These are phyloP conservation scores for Penicillium herquei DNA, from an alignment of 495 filamentous ascomycete species.

Conservation along the genomic window DNA sequence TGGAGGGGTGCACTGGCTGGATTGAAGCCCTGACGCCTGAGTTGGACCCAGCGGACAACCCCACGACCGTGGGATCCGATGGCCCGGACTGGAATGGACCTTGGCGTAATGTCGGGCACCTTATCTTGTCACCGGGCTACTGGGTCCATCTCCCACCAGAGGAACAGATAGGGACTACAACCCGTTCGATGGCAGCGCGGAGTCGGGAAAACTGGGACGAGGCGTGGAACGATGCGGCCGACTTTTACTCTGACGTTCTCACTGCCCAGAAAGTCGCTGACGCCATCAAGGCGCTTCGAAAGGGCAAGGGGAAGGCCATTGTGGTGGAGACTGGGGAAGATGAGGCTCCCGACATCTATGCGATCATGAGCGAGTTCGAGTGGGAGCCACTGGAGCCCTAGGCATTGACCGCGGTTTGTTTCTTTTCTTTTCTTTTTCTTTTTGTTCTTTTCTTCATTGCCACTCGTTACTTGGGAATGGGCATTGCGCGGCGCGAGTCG, in stretches of 20 bases:
- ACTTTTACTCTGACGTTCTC: conserved; percentile 20
- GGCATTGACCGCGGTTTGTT: too few species aligned
- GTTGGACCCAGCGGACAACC: conserved; percentile 25
- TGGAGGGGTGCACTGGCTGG: conserved; percentile 79
- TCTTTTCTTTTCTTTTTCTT: too few species aligned
- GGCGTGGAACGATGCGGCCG: conserved; percentile 21
- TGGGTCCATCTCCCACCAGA: background rate
- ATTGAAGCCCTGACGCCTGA: conserved; percentile 55
- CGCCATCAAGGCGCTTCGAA: conserved; percentile 27
- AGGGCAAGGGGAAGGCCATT: conserved; percentile 39
- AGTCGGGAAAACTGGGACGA: too few species aligned
- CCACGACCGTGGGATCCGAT: conserved; percentile 8
- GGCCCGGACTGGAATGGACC: conserved; percentile 51
- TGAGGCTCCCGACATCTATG: background rate
- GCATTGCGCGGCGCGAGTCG: too few species aligned
- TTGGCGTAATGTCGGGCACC: conserved; percentile 49
- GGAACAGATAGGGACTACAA: too few species aligned
- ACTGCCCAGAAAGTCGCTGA: conserved; percentile 26
- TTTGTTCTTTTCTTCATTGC: too few species aligned
- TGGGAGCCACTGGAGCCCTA: too few species aligned
- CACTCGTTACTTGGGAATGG: too few species aligned
- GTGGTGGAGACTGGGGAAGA: conserved; percentile 33
- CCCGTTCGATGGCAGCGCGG: too few species aligned
- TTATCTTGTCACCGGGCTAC: conserved; percentile 52
- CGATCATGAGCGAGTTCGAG: too few species aligned